Base-by-base conservation (phyloP, 2,329 filamentous ascomycete species). In the Amauroascus niger region DNA sequence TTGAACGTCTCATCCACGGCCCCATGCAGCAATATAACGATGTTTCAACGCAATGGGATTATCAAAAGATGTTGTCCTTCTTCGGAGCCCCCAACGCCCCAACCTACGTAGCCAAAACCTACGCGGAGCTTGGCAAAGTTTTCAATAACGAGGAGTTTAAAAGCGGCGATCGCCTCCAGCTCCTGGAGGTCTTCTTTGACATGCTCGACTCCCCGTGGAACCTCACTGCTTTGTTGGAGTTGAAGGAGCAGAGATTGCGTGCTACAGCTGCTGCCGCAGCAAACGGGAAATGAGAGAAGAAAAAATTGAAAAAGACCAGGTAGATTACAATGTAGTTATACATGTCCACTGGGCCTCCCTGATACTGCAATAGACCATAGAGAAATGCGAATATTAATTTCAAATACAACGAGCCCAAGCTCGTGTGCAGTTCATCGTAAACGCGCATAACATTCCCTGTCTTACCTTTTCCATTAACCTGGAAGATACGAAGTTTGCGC, bases 1-100 rank as follows among this genome's bases (percentile, higher is more conserved):
- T 64, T 30, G 62, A 64, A 46, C 56, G 62, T n/a, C 58, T 59
- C 40, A 64, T 64, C 48, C 62, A 64, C 47, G 62, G 62, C n/a
- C 59, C 60, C 37, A 54, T 53, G 49, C 52, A 57, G 32, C 53
- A 57, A 37, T 64, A 64, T 54, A 64, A 64, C 53, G 61, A 62
- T 45, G 60, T 64, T 39, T 61, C 59, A 30, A 57, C 60, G 53
- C 49, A 52, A 32, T 64, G 61, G 60, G 57, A 62, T 50, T 53
- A 62, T 46, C 60, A 63, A 47, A 60, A 62, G 47, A 60, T 63
- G 58, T 54, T 63, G 8, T 47, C 55, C 14, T 62, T 64, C 52
- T 64, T 64, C 44, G 55, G 59, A n/a, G 57, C 55, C 30, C 47
- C 51, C n/a, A 47, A 56, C n/a, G 43, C 53, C 16, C 50, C 45